Evolutionary conservation across 805 yeast genomes (phyloP), one percentile per base, ranked within the genome.

Genomic region (Barnettozyma siamensis): DNA sequence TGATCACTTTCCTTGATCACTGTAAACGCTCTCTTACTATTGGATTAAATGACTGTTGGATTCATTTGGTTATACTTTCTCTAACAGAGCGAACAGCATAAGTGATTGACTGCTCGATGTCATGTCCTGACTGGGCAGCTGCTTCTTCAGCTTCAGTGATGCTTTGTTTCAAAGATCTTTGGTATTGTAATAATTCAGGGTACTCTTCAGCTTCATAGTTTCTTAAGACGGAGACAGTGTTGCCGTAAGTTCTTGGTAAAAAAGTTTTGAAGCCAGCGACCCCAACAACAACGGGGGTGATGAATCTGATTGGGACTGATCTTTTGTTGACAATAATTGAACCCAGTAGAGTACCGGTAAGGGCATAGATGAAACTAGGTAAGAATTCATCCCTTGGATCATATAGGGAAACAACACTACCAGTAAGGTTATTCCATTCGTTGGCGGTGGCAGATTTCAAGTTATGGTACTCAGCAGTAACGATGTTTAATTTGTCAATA

Each of bases 271-370:
- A 71, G 6, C 70, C 64, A 15, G 65, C 64, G 13, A 67, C 56
- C 26, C 80, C 83, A 47, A 77, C 68, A 0, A 66, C 37, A 13
- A 73, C 38, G 2, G 86, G 85, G 4, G 76, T 60, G 4, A 71
- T 27, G 46, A 77, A 73, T 48, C 86, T 67, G 6, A 71, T 29
- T 1, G 76, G 75, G 9, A 77, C 56, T 1, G 71, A 51, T 49
- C 74, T 66, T 46, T 65, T 71, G 43, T 69, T 66, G 13, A 67
- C 75, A 27, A 75, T 45, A 42, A 80, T 73, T 3, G 83, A 76
- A 11, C 83, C 83, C 2, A 76, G 53, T 46, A 80, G 69, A 4
- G 80, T 60, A 6, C 72, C 65, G 1, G 84, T 77, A 31, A 80
- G 59, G 6, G 78, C 73, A 51, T 75, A 73, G 37, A 78, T 69